Evolutionary conservation across 208 protist genomes (phyloP), one percentile per base, ranked within the genome.

Genomic region (Porcisia hertigi): DNA sequence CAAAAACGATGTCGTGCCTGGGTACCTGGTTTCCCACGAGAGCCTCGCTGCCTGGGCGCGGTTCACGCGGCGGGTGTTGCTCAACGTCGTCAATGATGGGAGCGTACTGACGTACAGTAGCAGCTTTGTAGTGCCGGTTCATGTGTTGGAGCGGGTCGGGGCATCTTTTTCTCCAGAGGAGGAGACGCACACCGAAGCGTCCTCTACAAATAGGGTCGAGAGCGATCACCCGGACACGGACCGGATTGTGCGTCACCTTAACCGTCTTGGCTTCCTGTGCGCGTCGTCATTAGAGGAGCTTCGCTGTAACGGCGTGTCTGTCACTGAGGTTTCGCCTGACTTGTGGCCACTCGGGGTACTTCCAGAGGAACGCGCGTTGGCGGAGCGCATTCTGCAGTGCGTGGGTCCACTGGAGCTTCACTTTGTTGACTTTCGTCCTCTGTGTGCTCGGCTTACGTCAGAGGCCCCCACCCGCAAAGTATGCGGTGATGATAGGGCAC

Each of bases 101-200:
- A 85, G 79, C 0, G 87, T 91, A 16, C 73, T 85, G 64, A 41
- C 70, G 25, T 84, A 89, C 82, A 91, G 84, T 84, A 84, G 80
- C 71, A 66, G 77, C 60, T 87, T 91, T 49, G 66, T 81, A 25
- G 36, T 73, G 55, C 69, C 76, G 54, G 1, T 80, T 45, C 43
- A 34, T 14, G 70, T 75, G 20, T 34, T 49, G 39, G 12, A 52
- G 30, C 80, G 73, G 36, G 55, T 66, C 49, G 55, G 74, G 0
- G 70, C 74, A 11, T 3, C 41, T 3, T 36, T 49, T 7, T 12
- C 36, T 11, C 4, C 36, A 4, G 34, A 14, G 8, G n/a, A 62
- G 2, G 60, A 20, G 60, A 36, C 5, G 9, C 3, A 11, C 18
- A 11, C 5, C 3, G 18, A 12, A 3, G 18, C 0, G 14, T 12